Evolutionary conservation across 2,329 filamentous ascomycete genomes (phyloP).

Genomic region (Aspergillus clavatus): DNA sequence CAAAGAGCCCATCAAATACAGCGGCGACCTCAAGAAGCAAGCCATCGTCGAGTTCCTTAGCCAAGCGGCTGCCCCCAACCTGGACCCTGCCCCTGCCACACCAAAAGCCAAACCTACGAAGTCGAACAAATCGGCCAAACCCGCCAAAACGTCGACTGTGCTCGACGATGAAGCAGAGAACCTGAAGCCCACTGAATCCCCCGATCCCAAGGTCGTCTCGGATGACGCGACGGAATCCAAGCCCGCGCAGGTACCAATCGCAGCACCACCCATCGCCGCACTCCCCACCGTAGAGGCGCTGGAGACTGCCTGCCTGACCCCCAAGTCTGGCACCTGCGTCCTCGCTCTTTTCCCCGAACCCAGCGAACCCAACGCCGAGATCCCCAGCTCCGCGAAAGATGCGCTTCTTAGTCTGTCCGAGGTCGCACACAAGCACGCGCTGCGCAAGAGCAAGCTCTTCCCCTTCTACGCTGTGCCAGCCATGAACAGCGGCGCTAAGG

Average conservation of each 20-base stretch:
- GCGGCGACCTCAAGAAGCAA: conserved; percentile 81
- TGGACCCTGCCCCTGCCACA: conserved; percentile 58
- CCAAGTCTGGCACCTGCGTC: conserved; percentile 76
- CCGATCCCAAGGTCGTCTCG: conserved; percentile 45
- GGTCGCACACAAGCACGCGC: conserved; percentile 69
- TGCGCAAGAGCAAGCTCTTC: conserved; percentile 65
- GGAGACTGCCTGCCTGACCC: conserved; percentile 64
- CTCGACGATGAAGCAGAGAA: conserved; percentile 40
- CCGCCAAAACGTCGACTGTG: conserved; percentile 45
- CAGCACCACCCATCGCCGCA: conserved; percentile 60
- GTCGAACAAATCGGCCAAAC: conserved; percentile 40
- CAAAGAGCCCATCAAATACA: conserved; percentile 65
- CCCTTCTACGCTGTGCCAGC: conserved; percentile 73
- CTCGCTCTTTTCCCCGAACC: conserved; percentile 64
- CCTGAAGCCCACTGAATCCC: conserved; percentile 49
- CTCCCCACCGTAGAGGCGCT: conserved; percentile 62
- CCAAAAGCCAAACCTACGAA: conserved; percentile 32
- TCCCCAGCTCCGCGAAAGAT: conserved; percentile 40
- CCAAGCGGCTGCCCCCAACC: conserved; percentile 72
- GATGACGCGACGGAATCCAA: conserved; percentile 32
- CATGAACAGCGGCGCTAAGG: conserved; percentile 53
- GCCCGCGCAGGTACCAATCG: conserved; percentile 49
- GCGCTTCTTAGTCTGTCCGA: conserved; percentile 63
- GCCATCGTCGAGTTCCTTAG: conserved; percentile 77
- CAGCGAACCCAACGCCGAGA: conserved; percentile 48